Evolutionary conservation across 2,329 filamentous ascomycete genomes (phyloP), one percentile per base, ranked within the genome.

Genomic region (Pyrenophora seminiperda): DNA sequence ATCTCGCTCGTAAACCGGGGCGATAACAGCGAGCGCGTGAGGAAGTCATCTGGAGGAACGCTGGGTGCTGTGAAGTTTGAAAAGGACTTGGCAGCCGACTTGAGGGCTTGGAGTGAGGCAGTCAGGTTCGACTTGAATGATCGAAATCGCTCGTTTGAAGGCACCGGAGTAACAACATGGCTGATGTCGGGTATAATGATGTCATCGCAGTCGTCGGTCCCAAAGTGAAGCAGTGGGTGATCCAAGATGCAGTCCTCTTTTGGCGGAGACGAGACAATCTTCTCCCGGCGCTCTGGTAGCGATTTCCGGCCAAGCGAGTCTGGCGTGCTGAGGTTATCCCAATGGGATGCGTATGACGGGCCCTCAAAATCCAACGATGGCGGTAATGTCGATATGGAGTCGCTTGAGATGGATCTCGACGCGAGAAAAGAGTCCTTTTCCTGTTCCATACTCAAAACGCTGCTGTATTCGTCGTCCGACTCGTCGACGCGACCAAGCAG

Each of bases 71-170:
- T 78, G 56, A 85, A 81, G 42, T 82, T 82, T 5, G 83, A 84
- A 34, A 87, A 81, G 0, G 81, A 83, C 48, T 81, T 83, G 9
- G 83, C 83, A 0, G 82, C 82, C 5, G 81, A 81, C 68, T 82
- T 85, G 41, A 87, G 77, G 3, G 81, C 83, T 53, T 83, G 80
- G 15, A 87, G 68, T 0, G 84, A 86, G 2, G 83, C 81, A 0
- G 83, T 86, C 34, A 87, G 73, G 53, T 86, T 86, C 0, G 84
- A 87, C 54, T 82, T 85, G 72, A 86, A 83, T 1, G 77, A 79
- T 45, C 77, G 77, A 36, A 77, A 75, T 20, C 71, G 61, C 17
- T 68, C 55, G 13, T 67, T 62, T 5, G 68, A 62, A 5, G 62
- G 56, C 34, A 66, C 56, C 1, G 65, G 47, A 1, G 58, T 49